Conservation (phyloP, 768 basidiomycete genomes). For the Russula sp. region DNA sequence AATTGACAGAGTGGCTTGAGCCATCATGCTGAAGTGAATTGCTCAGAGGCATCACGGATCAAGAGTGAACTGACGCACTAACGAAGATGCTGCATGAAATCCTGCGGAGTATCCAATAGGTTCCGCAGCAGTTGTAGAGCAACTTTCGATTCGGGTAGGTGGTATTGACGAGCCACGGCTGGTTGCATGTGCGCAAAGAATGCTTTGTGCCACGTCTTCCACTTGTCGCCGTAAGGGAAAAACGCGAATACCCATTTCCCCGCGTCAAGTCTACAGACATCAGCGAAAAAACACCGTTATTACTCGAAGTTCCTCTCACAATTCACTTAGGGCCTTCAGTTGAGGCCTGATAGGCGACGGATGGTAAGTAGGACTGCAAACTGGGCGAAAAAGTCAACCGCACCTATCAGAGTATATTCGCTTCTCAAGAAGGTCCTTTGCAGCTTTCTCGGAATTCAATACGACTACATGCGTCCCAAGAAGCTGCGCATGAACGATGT, state of each 20-base stretch:
- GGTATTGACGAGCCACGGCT: conserved; percentile 28
- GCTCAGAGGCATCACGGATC: not conserved
- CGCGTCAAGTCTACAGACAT: conserved; percentile 33
- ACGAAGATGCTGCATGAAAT: conserved; percentile 31
- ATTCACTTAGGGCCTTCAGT: conserved; percentile 26
- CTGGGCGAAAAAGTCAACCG: not conserved
- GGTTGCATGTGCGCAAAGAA: conserved; percentile 38
- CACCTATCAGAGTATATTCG: conserved; percentile 30
- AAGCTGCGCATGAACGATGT: conserved; percentile 25
- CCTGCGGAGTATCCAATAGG: conserved; percentile 32
- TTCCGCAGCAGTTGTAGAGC: conserved; percentile 29
- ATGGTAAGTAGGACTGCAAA: not conserved
- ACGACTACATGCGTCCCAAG: conserved; percentile 25
- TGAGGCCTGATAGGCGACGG: conserved; percentile 12
- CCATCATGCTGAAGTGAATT: conserved; percentile 24
- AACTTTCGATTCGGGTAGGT: conserved; percentile 27
- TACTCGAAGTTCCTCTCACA: conserved; percentile 13
- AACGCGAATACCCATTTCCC: conserved; percentile 32
- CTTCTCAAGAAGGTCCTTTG: conserved; percentile 28
- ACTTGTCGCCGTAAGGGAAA: conserved; percentile 35
- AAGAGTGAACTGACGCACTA: conserved; percentile 29
- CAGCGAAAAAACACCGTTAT: not conserved
- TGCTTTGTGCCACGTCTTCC: conserved; percentile 36
- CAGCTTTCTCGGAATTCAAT: conserved; percentile 27
- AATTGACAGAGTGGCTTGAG: conserved; percentile 33